A percentile compares a stretch with the other conserved stretches of the same genome.
Evolutionary conservation across 2,329 filamentous ascomycete species (phyloP).

Genomic region (Phaeophleospora eucalypticola): DNA sequence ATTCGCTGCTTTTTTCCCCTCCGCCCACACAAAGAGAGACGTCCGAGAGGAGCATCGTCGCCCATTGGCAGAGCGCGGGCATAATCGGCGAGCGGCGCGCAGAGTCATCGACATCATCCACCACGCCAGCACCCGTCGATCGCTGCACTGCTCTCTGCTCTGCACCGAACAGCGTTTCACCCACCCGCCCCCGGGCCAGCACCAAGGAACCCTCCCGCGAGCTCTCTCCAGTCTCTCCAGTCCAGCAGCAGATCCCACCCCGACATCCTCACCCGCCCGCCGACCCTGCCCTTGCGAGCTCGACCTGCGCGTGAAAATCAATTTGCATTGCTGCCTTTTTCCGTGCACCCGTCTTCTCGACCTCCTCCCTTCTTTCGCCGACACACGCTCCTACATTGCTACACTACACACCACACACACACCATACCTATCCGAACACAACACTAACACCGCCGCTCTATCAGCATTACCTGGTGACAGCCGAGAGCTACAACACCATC

Average conservation of each 20-base stretch:
- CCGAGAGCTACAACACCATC: neutral
- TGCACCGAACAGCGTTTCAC: too few relatives aligned
- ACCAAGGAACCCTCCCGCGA: too few relatives aligned
- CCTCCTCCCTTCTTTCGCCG: neutral
- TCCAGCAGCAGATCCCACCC: neutral
- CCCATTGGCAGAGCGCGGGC: neutral
- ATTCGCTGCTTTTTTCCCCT: neutral
- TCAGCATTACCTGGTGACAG: neutral
- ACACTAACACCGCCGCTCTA: slow-evolving; percentile 2
- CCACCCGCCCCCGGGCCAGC: too few relatives aligned
- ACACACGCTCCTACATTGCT: too few relatives aligned
- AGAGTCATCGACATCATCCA: slow-evolving; percentile 1
- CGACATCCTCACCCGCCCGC: neutral
- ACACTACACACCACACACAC: too few relatives aligned
- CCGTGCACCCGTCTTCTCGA: neutral
- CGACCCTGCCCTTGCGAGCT: neutral
- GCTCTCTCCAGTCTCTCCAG: too few relatives aligned
- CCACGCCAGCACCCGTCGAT: neutral
- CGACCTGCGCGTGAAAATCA: slow-evolving; percentile 1
- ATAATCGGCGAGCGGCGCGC: neutral
- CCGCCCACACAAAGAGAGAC: neutral
- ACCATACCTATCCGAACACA: too few relatives aligned
- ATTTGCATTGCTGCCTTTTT: neutral
- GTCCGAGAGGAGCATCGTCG: too few relatives aligned
- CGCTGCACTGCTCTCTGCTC: too few relatives aligned